A percentile compares a stretch with the other conserved stretches of the same genome.
These are phyloP conservation scores for Colletotrichum simmondsii DNA, from an alignment of 2,329 filamentous ascomycete genomes.

Conservation along the genomic window DNA sequence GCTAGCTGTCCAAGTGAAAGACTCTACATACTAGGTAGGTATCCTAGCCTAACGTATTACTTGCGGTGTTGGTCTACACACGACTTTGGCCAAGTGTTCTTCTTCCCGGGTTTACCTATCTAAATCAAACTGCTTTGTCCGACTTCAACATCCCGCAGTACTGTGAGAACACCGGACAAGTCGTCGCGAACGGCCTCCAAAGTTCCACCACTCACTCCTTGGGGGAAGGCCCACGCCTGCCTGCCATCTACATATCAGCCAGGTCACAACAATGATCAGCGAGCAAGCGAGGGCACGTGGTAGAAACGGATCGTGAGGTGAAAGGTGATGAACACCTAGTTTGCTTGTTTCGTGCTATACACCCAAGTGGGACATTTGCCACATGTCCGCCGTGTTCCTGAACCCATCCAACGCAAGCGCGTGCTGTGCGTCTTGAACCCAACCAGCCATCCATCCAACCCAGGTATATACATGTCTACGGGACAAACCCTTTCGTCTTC, in stretches of 20 bases:
- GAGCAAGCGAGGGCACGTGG: background rate
- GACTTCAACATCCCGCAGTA: no score
- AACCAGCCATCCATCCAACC: background rate
- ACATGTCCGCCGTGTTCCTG: background rate
- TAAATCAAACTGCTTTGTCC: no score
- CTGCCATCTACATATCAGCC: background rate
- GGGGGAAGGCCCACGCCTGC: background rate
- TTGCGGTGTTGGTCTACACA: no score
- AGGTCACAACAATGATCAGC: background rate
- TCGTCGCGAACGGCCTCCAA: no score
- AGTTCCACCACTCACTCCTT: no score
- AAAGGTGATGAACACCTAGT: background rate
- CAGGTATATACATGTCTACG: conserved; percentile 26
- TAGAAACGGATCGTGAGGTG: background rate
- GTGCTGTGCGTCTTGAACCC: background rate
- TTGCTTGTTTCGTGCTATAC: background rate
- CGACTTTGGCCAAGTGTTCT: no score
- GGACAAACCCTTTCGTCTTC: conserved; percentile 1
- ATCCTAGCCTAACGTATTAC: no score
- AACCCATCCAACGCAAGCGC: background rate
- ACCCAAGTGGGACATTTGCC: background rate
- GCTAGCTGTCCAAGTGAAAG: no score
- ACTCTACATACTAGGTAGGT: no score
- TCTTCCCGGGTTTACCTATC: no score
- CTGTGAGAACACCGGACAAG: no score